phyloP scores from a whole-genome alignment of 179 eudicot species.

The Nepenthes alata region DNA sequence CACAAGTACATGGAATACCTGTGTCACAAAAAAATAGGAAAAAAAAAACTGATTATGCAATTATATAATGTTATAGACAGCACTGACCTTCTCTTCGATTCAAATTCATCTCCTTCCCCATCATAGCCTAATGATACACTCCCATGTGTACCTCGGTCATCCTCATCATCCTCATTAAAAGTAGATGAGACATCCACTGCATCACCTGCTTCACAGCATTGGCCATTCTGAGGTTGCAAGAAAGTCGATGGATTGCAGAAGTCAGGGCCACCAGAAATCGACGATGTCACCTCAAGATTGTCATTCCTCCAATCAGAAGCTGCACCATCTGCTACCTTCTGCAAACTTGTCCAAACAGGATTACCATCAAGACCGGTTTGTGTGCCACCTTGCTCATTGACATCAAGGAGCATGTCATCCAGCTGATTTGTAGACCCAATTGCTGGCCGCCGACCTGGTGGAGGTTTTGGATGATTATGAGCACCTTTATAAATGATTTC shows the following conservation, averaged over 20 bases:
- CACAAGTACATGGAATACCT: background rate
- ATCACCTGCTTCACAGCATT: slow-evolving; percentile 20
- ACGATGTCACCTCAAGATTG: slow-evolving; percentile 34
- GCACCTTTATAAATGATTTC: slow-evolving; percentile 51
- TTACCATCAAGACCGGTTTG: slow-evolving; percentile 18
- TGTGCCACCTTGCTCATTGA: slow-evolving; percentile 19
- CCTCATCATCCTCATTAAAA: slow-evolving; percentile 42
- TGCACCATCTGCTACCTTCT: slow-evolving; percentile 16
- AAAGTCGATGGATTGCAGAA: slow-evolving; percentile 12
- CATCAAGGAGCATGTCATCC: slow-evolving; percentile 19
- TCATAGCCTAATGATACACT: slow-evolving; percentile 38
- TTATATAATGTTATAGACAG: background rate
- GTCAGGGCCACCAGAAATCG: slow-evolving; percentile 21
- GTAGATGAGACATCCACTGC: slow-evolving; percentile 31
- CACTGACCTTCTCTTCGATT: slow-evolving; percentile 49
- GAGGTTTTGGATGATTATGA: slow-evolving; percentile 45
- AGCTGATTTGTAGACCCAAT: slow-evolving; percentile 23
- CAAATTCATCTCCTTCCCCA: slow-evolving; percentile 46
- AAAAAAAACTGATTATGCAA: background rate
- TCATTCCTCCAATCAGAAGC: slow-evolving; percentile 24
- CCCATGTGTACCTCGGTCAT: slow-evolving; percentile 41
- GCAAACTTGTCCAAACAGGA: slow-evolving; percentile 20
- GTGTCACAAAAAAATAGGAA: background rate
- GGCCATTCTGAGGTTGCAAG: slow-evolving; percentile 17
- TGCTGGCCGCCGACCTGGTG: slow-evolving; percentile 25